phyloP scores from a whole-genome alignment of 139 green algal species.

The Diplosphaera chodatii region DNA sequence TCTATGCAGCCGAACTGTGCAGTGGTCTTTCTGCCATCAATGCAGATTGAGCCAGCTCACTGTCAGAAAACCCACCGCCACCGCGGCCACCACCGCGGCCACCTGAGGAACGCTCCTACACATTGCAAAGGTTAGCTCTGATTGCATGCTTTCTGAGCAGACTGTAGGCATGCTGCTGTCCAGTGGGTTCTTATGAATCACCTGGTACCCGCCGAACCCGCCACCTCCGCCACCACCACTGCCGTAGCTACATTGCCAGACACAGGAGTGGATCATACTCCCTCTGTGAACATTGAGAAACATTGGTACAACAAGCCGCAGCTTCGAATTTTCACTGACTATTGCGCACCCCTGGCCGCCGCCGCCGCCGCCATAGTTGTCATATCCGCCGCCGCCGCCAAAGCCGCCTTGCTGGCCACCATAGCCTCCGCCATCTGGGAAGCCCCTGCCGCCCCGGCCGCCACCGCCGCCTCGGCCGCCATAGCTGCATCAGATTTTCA shows the following conservation, averaged over 20 bases:
- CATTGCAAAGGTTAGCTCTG: not conserved
- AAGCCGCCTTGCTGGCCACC: not conserved
- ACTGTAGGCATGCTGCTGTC: too few relatives aligned
- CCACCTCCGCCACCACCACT: slow-evolving; percentile 7
- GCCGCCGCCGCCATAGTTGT: too few relatives aligned
- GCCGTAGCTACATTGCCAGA: not conserved
- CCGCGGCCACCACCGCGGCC: slow-evolving; percentile 4
- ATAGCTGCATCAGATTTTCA: not conserved
- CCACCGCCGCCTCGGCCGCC: not conserved
- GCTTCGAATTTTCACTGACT: too few relatives aligned
- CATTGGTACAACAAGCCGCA: too few relatives aligned
- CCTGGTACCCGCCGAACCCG: not conserved
- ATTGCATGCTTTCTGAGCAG: too few relatives aligned
- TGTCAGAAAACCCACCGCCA: slow-evolving; percentile 2
- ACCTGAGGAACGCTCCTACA: not conserved
- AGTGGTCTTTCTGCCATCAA: too few relatives aligned
- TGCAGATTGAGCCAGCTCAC: too few relatives aligned
- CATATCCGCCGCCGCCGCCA: slow-evolving; percentile 7
- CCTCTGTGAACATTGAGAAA: too few relatives aligned
- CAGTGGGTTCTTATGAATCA: slow-evolving; percentile 3
- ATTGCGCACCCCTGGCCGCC: too few relatives aligned
- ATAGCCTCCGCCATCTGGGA: too few relatives aligned
- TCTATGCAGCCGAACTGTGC: too few relatives aligned
- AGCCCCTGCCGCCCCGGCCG: not conserved
- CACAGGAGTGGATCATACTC: too few relatives aligned